Evolutionary conservation across 148 eudicot species (phyloP).

Genomic region (Camellia lanceoleosa): DNA sequence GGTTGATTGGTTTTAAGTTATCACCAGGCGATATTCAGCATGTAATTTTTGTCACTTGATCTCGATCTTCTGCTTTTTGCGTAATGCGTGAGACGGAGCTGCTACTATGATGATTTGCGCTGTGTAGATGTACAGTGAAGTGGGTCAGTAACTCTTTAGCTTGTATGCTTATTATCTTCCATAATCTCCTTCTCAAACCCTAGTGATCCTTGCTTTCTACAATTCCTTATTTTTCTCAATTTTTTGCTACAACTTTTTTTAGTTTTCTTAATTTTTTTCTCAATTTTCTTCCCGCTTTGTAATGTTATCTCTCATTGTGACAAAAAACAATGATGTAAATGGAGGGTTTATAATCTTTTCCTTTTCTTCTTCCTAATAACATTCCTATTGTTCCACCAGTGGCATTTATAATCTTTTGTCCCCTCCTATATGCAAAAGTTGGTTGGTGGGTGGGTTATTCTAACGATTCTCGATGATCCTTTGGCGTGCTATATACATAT

Average conservation of each 20-base stretch:
- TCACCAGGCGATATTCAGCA: not conserved
- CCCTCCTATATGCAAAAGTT: conserved; percentile 47
- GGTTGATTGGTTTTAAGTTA: conserved; percentile 39
- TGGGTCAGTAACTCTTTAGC: conserved; percentile 66
- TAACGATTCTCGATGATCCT: conserved; percentile 88
- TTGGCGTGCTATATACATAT: conserved; percentile 78
- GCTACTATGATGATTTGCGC: conserved; percentile 89
- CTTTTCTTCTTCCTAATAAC: no score
- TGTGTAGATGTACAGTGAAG: conserved; percentile 81
- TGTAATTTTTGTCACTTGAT: conserved; percentile 12
- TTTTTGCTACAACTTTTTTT: not conserved
- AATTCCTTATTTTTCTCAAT: not conserved
- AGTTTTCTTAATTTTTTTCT: not conserved
- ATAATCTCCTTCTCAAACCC: not conserved
- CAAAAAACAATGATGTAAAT: not conserved
- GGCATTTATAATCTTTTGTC: conserved; percentile 6
- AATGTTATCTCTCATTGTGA: not conserved
- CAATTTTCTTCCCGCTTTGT: not conserved
- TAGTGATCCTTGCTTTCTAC: not conserved
- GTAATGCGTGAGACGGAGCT: conserved; percentile 90
- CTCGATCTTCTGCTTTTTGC: conserved; percentile 20
- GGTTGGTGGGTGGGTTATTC: conserved; percentile 99
- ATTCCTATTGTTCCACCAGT: no score
- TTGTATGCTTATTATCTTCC: not conserved
- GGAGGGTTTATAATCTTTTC: not conserved